Evolutionary conservation across 768 basidiomycete genomes (phyloP).

Genomic region (Rickenella mellea): DNA sequence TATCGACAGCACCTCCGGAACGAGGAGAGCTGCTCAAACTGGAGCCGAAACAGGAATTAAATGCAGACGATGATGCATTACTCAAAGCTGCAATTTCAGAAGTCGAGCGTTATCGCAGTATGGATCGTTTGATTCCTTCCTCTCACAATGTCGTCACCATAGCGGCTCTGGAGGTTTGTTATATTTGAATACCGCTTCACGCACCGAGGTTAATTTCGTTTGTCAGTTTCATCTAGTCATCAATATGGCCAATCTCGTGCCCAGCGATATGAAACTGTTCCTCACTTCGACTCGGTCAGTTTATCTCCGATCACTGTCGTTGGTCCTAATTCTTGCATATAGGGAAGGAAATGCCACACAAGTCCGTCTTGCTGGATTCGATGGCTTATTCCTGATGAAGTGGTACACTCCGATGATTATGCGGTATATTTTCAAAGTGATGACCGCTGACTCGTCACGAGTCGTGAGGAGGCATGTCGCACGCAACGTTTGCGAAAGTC

Average conservation of each 20-base stretch:
- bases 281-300: slow-evolving; percentile 82
- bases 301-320: too few relatives aligned
- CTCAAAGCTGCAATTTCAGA: slow-evolving; percentile 70
- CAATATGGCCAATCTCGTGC: slow-evolving; percentile 66
- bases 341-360: slow-evolving; percentile 93
- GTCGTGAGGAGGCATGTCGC: slow-evolving; percentile 82
- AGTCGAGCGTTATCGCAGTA: slow-evolving; percentile 84
- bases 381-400: slow-evolving; percentile 83
- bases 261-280: slow-evolving; percentile 68
- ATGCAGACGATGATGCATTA: slow-evolving; percentile 56
- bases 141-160: slow-evolving; percentile 89
- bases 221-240: slow-evolving; percentile 71
- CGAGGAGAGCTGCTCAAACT: slow-evolving; percentile 67
- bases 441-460: slow-evolving; percentile 79
- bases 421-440: slow-evolving; percentile 80
- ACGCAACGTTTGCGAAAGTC: slow-evolving; percentile 73
- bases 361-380: slow-evolving; percentile 89
- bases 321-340: background rate
- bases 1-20: slow-evolving; percentile 71
- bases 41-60: slow-evolving; percentile 58
- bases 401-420: slow-evolving; percentile 81
- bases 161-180: slow-evolving; percentile 77
- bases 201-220: background rate
- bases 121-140: slow-evolving; percentile 93
- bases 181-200: slow-evolving; percentile 4